phyloP scores from a whole-genome alignment of 495 filamentous ascomycete genomes.

The Aspergillus ostianus region DNA sequence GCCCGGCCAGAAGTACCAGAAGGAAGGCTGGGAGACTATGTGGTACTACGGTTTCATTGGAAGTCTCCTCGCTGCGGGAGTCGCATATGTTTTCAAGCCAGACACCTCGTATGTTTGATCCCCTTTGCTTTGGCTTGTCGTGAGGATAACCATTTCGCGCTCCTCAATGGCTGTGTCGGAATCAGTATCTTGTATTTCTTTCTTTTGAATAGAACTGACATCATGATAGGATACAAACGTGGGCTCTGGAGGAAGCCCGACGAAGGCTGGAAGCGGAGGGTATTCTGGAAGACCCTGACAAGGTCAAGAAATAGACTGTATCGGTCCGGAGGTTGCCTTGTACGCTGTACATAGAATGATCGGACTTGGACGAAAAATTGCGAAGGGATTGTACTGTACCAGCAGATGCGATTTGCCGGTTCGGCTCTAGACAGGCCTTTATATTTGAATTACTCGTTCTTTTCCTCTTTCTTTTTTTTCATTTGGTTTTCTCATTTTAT shows the following conservation, averaged over 20 bases:
- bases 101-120: slow-evolving; percentile 84
- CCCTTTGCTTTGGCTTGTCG: slow-evolving; percentile 4
- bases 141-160: neutral
- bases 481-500: slow-evolving; percentile 30
- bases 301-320: slow-evolving; percentile 38
- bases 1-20: slow-evolving; percentile 90
- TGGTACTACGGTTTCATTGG: slow-evolving; percentile 90
- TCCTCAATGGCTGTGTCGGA: neutral
- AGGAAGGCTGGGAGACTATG: slow-evolving; percentile 91
- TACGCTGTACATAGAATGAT: slow-evolving; percentile 51
- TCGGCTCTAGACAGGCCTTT: slow-evolving; percentile 42
- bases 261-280: slow-evolving; percentile 92
- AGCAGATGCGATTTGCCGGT: slow-evolving; percentile 37
- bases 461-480: slow-evolving; percentile 22
- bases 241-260: slow-evolving; percentile 95
- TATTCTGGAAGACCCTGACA: slow-evolving; percentile 76
- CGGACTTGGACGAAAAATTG: slow-evolving; percentile 33
- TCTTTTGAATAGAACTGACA: slow-evolving; percentile 22
- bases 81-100: slow-evolving; percentile 95
- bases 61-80: slow-evolving; percentile 66
- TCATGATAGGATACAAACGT: slow-evolving; percentile 86
- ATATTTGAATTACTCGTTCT: slow-evolving; percentile 15
- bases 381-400: slow-evolving; percentile 31
- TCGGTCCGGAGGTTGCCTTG: slow-evolving; percentile 29
- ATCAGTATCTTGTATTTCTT: neutral